Base-by-base conservation (phyloP, 176 grass and related monocot species). In the Thalia dealbata region DNA sequence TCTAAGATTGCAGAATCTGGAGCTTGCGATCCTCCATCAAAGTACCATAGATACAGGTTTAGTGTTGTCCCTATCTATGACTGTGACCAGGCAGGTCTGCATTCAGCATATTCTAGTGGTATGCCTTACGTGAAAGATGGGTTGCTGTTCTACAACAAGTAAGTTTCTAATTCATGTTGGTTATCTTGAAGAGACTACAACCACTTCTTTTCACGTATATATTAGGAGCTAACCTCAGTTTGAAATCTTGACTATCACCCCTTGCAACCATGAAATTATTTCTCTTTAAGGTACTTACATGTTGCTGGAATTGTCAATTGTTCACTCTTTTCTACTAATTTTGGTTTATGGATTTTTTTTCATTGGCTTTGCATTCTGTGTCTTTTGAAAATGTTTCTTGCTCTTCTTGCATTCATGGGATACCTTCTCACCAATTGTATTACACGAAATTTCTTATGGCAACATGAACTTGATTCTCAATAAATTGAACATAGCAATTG, bases 111-210 rank as follows among this genome's bases (percentile, higher is more conserved):
- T 76, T 86, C 81, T 6, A 85, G 85, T 38, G 66, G 18, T 78
- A 84, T 82, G 22, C 76, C 85, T 38, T 91, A 88, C 83, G 70
- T 77, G 54, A 97, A 92, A 86, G 95, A 97, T 81, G 95, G 95
- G 6, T 75, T 97, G 61, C 51, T 97, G 50, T 97, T 97, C 59
- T 97, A 86, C 79, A 92, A 92, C 81, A 97, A 92, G 95, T 97
- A 86, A 86, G 76, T 73, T 65, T 79, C 9, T 9, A 42, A 59
- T 13, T 21, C 66, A 84, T 62, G 15, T 50, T 74, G 30, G n/a
- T 60, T 42, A 50, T 15, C 19, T 75, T 76, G 22, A 28, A 25
- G 10, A 14, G 46, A 61, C n/a, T n/a, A n/a, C 15, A 46, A 76
- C 67, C 59, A 52, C 14, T 52, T 72, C 32, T 67, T 21, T 15